Percentiles rank a stretch among this genome's conserved stretches.
Evolutionary conservation across 305 asterid genomes (phyloP).

Genomic region (Fraxinus platypoda): DNA sequence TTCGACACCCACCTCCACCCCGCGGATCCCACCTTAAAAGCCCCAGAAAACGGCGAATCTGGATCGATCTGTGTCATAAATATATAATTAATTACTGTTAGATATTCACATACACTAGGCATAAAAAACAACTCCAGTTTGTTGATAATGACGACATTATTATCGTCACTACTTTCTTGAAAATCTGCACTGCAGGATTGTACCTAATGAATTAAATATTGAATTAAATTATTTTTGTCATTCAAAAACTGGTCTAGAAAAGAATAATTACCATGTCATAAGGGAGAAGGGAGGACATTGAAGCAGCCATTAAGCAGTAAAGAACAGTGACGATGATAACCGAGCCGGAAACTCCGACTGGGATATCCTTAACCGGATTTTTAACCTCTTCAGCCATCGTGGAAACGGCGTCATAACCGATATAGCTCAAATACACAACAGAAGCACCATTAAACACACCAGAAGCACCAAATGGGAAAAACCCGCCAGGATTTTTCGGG

Average conservation of each 20-base stretch:
- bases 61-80: conserved; percentile 63
- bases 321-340: conserved; percentile 75
- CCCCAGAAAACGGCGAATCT: conserved; percentile 86
- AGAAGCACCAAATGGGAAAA: conserved; percentile 67
- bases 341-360: conserved; percentile 85
- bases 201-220: conserved; percentile 10
- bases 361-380: conserved; percentile 81
- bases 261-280: conserved; percentile 60
- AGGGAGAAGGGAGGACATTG: conserved; percentile 83
- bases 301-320: conserved; percentile 87
- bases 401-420: conserved; percentile 93
- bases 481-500: conserved; percentile 54
- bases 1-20: conserved; percentile 86
- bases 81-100: background rate
- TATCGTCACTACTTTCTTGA: background rate
- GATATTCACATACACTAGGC: background rate
- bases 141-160: background rate
- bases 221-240: background rate
- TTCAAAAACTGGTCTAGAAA: background rate
- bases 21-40: conserved; percentile 47
- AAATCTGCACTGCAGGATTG: background rate
- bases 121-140: background rate
- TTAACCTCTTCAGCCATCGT: conserved; percentile 92
- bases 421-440: conserved; percentile 80
- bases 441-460: conserved; percentile 90